Evolutionary conservation across 805 yeast genomes (phyloP).

Genomic region (Ogataea haglerorum): DNA sequence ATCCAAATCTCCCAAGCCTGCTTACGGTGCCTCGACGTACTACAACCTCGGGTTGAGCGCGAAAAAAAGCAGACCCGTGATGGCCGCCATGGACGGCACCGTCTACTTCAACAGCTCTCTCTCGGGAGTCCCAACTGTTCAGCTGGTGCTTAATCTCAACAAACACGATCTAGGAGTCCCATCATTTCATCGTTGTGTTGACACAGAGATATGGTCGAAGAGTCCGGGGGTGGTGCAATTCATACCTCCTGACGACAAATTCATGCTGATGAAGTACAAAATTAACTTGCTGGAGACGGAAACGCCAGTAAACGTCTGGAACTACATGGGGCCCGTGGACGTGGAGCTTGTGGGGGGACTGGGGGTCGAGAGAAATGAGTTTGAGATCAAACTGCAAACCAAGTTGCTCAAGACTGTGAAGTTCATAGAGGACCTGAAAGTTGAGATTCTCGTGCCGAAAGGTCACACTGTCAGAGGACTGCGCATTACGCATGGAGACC

Average conservation of each 20-base stretch:
- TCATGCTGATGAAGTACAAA: constrained; percentile 58
- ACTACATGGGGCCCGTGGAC: constrained; percentile 50
- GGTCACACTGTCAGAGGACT: constrained; percentile 45
- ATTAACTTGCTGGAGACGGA: constrained; percentile 44
- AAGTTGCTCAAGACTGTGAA: constrained; percentile 43
- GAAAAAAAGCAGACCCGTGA: constrained; percentile 34
- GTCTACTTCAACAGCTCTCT: constrained; percentile 63
- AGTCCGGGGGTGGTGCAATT: constrained; percentile 53
- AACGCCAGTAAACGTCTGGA: constrained; percentile 21
- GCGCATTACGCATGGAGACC: constrained; percentile 76
- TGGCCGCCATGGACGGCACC: constrained; percentile 60
- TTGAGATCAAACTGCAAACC: constrained; percentile 55
- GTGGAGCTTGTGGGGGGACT: constrained; percentile 53
- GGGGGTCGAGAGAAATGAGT: constrained; percentile 53
- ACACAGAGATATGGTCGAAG: constrained; percentile 47
- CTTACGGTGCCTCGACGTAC: constrained; percentile 25
- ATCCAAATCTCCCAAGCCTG: constrained; percentile 3
- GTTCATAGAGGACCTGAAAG: constrained; percentile 43
- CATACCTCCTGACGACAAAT: constrained; percentile 86
- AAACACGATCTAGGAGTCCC: constrained; percentile 54
- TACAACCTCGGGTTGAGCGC: constrained; percentile 25
- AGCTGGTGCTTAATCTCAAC: constrained; percentile 47
- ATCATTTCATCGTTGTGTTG: constrained; percentile 68
- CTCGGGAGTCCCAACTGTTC: constrained; percentile 75
- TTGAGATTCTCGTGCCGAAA: constrained; percentile 35